These are phyloP conservation scores for Elaeis oleifera DNA, from an alignment of 202 grass and related monocot genomes.

Conservation along the genomic window DNA sequence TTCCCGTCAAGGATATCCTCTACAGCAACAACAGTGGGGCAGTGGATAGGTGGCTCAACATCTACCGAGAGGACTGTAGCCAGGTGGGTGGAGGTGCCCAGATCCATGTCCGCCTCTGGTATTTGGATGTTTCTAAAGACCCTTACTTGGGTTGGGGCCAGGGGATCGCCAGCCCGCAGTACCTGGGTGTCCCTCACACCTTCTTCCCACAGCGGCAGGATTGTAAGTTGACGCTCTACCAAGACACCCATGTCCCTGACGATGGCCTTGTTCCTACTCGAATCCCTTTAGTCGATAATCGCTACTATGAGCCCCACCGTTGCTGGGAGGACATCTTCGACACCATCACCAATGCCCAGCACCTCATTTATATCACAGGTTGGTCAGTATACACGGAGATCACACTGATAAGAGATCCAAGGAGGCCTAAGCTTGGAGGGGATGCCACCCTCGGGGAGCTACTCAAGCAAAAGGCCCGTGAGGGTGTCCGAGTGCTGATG, in stretches of 20 bases:
- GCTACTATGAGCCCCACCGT: conserved; percentile 2
- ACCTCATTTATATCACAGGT: conserved; percentile 7
- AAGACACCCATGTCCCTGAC: not conserved
- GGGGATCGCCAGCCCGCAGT: not conserved
- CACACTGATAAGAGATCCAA: conserved; percentile 4
- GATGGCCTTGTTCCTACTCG: not conserved
- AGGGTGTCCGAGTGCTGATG: conserved; percentile 14
- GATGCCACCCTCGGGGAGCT: conserved; percentile 8
- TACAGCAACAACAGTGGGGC: not conserved
- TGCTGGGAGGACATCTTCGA: conserved; percentile 18
- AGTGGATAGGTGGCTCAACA: not conserved
- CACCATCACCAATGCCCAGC: conserved; percentile 1
- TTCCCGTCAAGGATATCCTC: not conserved
- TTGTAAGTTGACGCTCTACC: conserved; percentile 6
- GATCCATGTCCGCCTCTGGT: not conserved
- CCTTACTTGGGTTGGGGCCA: not conserved
- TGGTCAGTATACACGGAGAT: conserved; percentile 11
- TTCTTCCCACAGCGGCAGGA: conserved; percentile 10
- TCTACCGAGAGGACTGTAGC: not conserved
- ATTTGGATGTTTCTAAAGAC: not conserved
- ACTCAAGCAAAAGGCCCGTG: conserved; percentile 8
- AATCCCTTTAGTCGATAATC: not conserved
- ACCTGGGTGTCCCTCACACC: conserved; percentile 6
- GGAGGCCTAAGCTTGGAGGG: conserved; percentile 2
- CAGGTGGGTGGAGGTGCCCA: not conserved